Conservation (phyloP, 176 grass and related monocot species). For the Phoenix dactylifera region DNA sequence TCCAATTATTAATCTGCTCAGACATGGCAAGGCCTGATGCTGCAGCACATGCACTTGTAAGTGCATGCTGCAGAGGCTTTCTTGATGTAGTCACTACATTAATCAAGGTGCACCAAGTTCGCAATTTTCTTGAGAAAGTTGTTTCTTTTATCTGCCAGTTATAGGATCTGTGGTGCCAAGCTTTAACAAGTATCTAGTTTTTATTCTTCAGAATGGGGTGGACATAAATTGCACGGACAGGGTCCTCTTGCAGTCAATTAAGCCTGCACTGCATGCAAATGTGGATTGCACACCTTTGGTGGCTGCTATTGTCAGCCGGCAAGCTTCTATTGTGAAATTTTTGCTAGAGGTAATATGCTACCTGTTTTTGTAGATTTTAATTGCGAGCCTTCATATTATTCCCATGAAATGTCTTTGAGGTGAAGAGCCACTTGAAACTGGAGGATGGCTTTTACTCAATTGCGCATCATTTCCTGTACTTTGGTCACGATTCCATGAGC, state of each 20-base stretch:
- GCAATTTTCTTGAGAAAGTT: neutral
- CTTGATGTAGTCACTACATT: conserved; percentile 31
- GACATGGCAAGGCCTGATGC: conserved; percentile 25
- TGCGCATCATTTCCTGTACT: too few species aligned
- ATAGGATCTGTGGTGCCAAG: neutral
- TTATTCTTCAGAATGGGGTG: conserved; percentile 30
- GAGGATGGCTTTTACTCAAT: too few species aligned
- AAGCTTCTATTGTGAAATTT: conserved; percentile 47
- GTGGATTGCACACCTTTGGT: conserved; percentile 50
- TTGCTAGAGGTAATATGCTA: conserved; percentile 42
- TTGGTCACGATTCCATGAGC: neutral
- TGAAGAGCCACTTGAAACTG: too few species aligned
- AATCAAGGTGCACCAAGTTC: conserved; percentile 26
- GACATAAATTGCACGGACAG: conserved; percentile 45
- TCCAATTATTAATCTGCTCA: conserved; percentile 31
- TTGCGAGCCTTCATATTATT: too few species aligned
- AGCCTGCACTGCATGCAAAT: conserved; percentile 49
- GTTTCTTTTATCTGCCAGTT: neutral
- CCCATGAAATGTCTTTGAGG: too few species aligned
- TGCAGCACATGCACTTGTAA: conserved; percentile 35
- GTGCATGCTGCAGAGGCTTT: conserved; percentile 51
- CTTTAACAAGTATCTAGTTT: neutral
- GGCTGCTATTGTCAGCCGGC: conserved; percentile 48
- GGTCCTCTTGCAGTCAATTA: conserved; percentile 43
- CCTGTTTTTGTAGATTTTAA: neutral